Conservation (phyloP, 805 yeast genomes). For the Jamesozyma hellenica region DNA sequence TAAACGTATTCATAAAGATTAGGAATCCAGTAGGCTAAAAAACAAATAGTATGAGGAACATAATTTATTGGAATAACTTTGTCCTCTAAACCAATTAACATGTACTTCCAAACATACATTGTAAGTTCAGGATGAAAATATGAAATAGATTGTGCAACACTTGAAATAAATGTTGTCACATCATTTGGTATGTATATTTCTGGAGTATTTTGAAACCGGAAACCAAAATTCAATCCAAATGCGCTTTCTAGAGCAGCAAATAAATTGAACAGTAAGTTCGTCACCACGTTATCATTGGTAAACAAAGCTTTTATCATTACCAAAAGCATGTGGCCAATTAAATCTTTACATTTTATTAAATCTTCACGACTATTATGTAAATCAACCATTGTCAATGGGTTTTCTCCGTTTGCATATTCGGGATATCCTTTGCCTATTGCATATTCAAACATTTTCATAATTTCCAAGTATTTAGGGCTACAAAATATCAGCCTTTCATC, state of each 20-base stretch:
- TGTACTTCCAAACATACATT: conserved; percentile 36
- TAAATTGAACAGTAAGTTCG: conserved; percentile 53
- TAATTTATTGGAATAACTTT: conserved; percentile 14
- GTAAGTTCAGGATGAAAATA: conserved; percentile 48
- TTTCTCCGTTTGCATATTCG: conserved; percentile 17
- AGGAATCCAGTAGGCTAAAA: conserved; percentile 61
- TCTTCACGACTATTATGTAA: conserved; percentile 1
- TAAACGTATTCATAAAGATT: conserved; percentile 53
- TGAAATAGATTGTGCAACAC: conserved; percentile 51
- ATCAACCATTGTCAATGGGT: conserved; percentile 1
- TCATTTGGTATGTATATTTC: conserved; percentile 62
- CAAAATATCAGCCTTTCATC: conserved; percentile 34
- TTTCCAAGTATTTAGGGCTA: conserved; percentile 47
- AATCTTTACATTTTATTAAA: conserved; percentile 27
- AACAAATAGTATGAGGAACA: conserved; percentile 18
- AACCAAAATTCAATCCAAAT: conserved; percentile 51
- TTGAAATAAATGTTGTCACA: conserved; percentile 48
- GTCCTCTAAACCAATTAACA: conserved; percentile 19
- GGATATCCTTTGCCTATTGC: conserved; percentile 47
- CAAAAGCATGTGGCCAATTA: conserved; percentile 53
- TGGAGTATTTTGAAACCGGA: conserved; percentile 42
- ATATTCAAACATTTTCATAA: conserved; percentile 60
- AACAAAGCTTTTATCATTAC: conserved; percentile 60
- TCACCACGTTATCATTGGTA: conserved; percentile 46
- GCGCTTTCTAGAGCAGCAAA: conserved; percentile 52